phyloP scores from a whole-genome alignment of 2,329 filamentous ascomycete genomes.

The Talaromyces islandicus region DNA sequence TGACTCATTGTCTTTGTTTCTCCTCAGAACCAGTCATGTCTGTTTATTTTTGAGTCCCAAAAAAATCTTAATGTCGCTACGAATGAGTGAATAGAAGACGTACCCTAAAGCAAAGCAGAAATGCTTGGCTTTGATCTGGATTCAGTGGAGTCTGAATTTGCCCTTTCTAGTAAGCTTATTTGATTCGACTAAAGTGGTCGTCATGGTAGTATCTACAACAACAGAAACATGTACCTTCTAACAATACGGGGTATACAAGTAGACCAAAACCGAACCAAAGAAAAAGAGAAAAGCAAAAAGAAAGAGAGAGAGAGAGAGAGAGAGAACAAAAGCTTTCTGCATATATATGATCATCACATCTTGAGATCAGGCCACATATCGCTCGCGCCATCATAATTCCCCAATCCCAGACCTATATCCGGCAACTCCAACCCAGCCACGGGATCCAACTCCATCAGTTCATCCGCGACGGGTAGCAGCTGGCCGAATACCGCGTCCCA shows the following conservation, averaged over 20 bases:
- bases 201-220: not conserved
- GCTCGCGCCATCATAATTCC: not conserved
- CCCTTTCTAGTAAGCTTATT: not conserved
- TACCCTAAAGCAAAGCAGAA: not conserved
- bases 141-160: not conserved
- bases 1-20: not conserved
- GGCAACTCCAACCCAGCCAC: slow-evolving; percentile 29
- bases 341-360: not conserved
- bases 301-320: too few species aligned
- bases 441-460: slow-evolving; percentile 38
- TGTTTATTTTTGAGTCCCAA: slow-evolving; percentile 3
- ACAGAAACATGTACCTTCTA: not conserved
- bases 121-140: not conserved
- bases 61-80: slow-evolving; percentile 12
- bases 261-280: not conserved
- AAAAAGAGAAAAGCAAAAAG: too few species aligned
- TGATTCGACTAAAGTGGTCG: not conserved
- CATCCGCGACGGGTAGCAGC: slow-evolving; percentile 38
- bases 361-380: not conserved
- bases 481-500: slow-evolving; percentile 46
- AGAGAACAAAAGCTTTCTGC: too few species aligned
- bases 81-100: slow-evolving; percentile 18
- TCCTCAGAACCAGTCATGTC: slow-evolving; percentile 1
- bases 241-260: not conserved
- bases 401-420: slow-evolving; percentile 16